Base-by-base conservation (phyloP, 2,329 filamentous ascomycete genomes). In the Lasiodiplodia citricola region DNA sequence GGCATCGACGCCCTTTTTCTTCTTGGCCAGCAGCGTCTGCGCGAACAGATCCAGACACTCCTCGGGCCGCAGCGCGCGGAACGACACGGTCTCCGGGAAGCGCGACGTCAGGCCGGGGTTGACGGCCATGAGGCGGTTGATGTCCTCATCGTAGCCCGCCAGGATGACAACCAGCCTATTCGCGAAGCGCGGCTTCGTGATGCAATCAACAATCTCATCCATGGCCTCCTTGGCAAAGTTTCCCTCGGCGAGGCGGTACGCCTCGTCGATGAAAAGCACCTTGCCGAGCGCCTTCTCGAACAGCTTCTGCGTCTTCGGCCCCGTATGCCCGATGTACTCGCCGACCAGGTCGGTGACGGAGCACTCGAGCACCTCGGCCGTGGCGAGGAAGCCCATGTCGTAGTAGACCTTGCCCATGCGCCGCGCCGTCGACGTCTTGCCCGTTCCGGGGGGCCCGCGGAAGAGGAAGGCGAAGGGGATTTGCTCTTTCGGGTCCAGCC, bases 321-420 rank as follows among this genome's bases (percentile, higher is more conserved):
- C 90, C 0, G 90, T 93, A 0, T 92, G 90, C 0, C 91, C 91
- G 0, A 92, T 73, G 70, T 88, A 94, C 70, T 91, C 82, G 0
- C 88, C 91, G 0, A 94, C 83, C 0, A 94, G 75, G 41, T 94
- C 90, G 0, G 88, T 87, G 0, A 90, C 89, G 0, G 91, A 93
- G 56, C 84, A 87, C 66, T 93, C 89, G 0, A 89, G 75, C 0
- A 93, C 89, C 31, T 90, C 86, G 0, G 83, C 84, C 0, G 82
- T 82, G 0, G 86, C 79, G 0, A 94, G 79, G 41, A 94, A 87
- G 0, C 91, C 91, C 84, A 93, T 87, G 72, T 94, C 88, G 73
- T 92, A 94, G 74, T 88, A 94, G 0, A 94, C 82, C 70, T 92
- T 87, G 3, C 91, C 91, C 85, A 94, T 92, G 70, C 90, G 91